Evolutionary conservation across 352 stramenopile genomes (phyloP).

Genomic region (Phytophthora capsici): DNA sequence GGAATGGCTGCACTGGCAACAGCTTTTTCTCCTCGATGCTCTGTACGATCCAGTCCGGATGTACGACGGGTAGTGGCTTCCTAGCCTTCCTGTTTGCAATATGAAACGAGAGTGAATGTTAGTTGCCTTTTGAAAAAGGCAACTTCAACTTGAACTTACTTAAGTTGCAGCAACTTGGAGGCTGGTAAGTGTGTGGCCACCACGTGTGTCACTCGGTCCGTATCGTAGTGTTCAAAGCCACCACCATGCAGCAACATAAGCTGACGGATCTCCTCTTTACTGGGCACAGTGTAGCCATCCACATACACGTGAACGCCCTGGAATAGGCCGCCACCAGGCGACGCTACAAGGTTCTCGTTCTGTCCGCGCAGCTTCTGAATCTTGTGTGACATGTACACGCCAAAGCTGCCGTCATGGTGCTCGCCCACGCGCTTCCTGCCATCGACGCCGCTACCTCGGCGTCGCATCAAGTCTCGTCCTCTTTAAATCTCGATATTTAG

Average conservation of each 20-base stretch:
- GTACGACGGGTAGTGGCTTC: slow-evolving; percentile 76
- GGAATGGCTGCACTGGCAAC: slow-evolving; percentile 80
- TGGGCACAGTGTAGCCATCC: slow-evolving; percentile 88
- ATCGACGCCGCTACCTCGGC: slow-evolving; percentile 22
- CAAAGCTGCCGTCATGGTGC: slow-evolving; percentile 88
- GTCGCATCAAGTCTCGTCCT: slow-evolving; percentile 9
- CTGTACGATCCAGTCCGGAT: slow-evolving; percentile 93
- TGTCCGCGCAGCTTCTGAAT: slow-evolving; percentile 88
- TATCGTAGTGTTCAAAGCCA: slow-evolving; percentile 91
- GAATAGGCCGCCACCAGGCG: slow-evolving; percentile 52
- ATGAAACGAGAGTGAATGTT: background rate
- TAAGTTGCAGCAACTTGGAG: slow-evolving; percentile 87
- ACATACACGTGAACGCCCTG: slow-evolving; percentile 82
- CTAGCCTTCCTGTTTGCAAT: slow-evolving; percentile 50
- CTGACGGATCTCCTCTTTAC: slow-evolving; percentile 85
- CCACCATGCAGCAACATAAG: slow-evolving; percentile 83
- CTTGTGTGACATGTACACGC: slow-evolving; percentile 93
- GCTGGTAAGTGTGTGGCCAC: slow-evolving; percentile 84
- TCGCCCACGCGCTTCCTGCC: slow-evolving; percentile 70
- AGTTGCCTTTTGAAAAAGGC: slow-evolving; percentile 2
- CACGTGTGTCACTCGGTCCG: slow-evolving; percentile 85
- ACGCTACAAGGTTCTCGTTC: slow-evolving; percentile 52
- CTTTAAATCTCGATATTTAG: no score
- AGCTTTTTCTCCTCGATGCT: slow-evolving; percentile 79
- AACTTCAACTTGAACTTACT: slow-evolving; percentile 51